Evolutionary conservation across 305 asterid genomes (phyloP).

Genomic region (Caryopteris hybrid): DNA sequence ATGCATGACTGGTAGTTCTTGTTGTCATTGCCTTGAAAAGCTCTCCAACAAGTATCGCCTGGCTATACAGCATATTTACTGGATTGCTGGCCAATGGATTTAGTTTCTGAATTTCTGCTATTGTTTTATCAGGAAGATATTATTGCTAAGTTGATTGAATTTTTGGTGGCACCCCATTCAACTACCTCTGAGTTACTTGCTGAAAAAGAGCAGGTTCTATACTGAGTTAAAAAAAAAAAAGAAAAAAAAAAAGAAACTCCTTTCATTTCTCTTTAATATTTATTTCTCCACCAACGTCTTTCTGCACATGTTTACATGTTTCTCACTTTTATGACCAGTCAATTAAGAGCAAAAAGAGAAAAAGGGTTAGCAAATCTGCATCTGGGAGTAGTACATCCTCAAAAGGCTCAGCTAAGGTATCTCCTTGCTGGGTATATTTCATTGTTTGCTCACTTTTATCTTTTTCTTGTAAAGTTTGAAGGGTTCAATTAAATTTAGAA

Average conservation of each 20-base stretch:
- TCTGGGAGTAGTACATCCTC: conserved; percentile 46
- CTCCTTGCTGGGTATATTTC: background rate
- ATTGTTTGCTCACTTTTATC: background rate
- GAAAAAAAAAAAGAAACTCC: no score
- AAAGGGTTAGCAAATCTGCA: conserved; percentile 51
- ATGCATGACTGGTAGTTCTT: background rate
- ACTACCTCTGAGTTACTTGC: conserved; percentile 56
- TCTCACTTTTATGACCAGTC: conserved; percentile 33
- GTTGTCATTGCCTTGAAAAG: background rate
- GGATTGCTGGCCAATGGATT: background rate
- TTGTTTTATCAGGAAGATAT: conserved; percentile 68
- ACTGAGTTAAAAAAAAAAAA: background rate
- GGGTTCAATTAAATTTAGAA: background rate
- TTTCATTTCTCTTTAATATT: background rate
- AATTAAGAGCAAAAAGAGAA: conserved; percentile 78
- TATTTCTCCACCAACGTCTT: background rate
- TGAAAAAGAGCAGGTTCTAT: conserved; percentile 70
- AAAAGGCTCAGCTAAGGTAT: conserved; percentile 67
- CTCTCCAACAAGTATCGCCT: background rate
- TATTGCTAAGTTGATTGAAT: conserved; percentile 61
- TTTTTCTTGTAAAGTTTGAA: background rate
- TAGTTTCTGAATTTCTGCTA: background rate
- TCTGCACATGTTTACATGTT: background rate
- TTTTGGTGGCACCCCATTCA: conserved; percentile 77
- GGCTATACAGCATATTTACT: background rate